A percentile compares a stretch with the other conserved stretches of the same genome.
Conservation (phyloP, 495 filamentous ascomycete species). For the Astrothelium subdiscretum region DNA sequence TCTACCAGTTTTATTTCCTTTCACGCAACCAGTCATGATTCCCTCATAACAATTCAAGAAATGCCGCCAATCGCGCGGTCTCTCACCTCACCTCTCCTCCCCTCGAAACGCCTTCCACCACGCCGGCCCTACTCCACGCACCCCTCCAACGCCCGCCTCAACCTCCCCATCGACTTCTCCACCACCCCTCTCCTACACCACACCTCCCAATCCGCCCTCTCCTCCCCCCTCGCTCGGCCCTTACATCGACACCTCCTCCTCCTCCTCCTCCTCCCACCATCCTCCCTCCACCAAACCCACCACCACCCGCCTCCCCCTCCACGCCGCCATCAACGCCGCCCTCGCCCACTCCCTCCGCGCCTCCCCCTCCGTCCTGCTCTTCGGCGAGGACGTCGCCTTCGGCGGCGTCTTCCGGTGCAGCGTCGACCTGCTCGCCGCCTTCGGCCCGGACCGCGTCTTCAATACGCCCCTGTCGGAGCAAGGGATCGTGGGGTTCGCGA, state of each 20-base stretch:
- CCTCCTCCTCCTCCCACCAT: no score
- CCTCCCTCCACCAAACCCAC: conserved; percentile 51
- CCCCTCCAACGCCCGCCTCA: conserved; percentile 50
- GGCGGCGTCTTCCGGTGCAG: conserved; percentile 95
- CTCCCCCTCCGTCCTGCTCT: conserved; percentile 78
- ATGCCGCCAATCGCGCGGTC: not conserved
- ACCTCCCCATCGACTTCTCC: conserved; percentile 80
- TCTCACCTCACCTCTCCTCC: not conserved
- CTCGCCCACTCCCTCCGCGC: conserved; percentile 68
- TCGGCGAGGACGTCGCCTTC: conserved; percentile 95
- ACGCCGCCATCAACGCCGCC: conserved; percentile 85
- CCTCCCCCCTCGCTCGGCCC: conserved; percentile 31
- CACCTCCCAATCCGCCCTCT: conserved; percentile 54
- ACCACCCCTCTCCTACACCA: conserved; percentile 73
- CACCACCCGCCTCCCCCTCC: conserved; percentile 74
- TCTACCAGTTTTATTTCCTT: no score
- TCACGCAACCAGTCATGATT: not conserved
- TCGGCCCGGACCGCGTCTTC: conserved; percentile 83
- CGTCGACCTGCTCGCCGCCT: conserved; percentile 75
- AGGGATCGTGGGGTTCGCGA: conserved; percentile 88
- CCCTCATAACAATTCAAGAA: not conserved
- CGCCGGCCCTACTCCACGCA: conserved; percentile 23
- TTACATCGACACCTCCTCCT: conserved; percentile 29
- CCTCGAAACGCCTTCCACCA: not conserved
- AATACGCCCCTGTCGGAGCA: conserved; percentile 94